A percentile compares a stretch with the other conserved stretches of the same genome.
Evolutionary conservation across 208 protist genomes (phyloP).

Genomic region (Trypanosoma avium): DNA sequence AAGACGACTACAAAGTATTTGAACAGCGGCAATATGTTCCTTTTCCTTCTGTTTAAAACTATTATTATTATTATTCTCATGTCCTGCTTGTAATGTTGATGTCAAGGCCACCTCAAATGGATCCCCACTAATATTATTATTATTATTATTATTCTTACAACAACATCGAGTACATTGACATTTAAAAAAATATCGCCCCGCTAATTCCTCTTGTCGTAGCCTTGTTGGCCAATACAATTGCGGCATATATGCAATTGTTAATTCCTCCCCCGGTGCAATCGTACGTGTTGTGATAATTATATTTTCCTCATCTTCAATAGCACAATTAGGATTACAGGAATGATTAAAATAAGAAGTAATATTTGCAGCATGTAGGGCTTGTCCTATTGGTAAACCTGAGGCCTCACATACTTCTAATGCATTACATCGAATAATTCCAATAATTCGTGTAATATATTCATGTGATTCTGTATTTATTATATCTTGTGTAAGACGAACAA

Average conservation of each 20-base stretch:
- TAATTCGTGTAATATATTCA: constrained; percentile 37
- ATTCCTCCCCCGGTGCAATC: constrained; percentile 60
- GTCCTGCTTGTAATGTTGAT: constrained; percentile 37
- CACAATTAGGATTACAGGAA: constrained; percentile 81
- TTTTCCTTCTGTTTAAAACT: not conserved
- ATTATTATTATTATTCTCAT: too few relatives aligned
- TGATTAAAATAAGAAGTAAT: constrained; percentile 84
- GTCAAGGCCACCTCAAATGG: constrained; percentile 56
- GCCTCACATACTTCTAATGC: constrained; percentile 62
- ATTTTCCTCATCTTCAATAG: constrained; percentile 39
- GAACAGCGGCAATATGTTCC: constrained; percentile 48
- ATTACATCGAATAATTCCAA: constrained; percentile 84
- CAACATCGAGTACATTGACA: constrained; percentile 72
- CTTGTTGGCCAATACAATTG: constrained; percentile 82
- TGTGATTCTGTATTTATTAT: constrained; percentile 33
- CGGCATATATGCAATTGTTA: constrained; percentile 84
- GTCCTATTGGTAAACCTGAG: constrained; percentile 65
- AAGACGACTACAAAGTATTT: constrained; percentile 44
- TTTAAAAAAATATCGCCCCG: constrained; percentile 69
- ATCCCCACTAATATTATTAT: constrained; percentile 19
- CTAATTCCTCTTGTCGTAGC: constrained; percentile 61
- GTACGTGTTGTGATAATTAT: constrained; percentile 65
- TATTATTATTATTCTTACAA: not conserved
- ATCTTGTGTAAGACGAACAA: constrained; percentile 42
- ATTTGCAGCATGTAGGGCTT: constrained; percentile 60